These are phyloP conservation scores for Colletotrichum orbiculare DNA, from an alignment of 2,329 filamentous ascomycete genomes.

Conservation along the genomic window DNA sequence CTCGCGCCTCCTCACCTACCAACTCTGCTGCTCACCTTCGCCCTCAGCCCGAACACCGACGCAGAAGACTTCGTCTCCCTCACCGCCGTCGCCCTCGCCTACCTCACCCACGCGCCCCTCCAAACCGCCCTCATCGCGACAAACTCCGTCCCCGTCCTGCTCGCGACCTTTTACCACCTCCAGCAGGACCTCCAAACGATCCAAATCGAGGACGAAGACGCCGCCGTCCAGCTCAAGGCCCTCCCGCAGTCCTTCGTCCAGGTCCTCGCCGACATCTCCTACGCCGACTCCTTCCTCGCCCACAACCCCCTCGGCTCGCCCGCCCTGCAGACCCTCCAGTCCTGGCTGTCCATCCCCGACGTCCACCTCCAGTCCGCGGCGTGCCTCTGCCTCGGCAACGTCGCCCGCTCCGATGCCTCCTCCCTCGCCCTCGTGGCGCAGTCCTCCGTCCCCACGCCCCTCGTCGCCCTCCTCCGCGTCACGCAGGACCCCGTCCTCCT, in stretches of 20 bases:
- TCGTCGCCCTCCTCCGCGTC: slow-evolving; percentile 53
- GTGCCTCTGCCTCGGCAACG: slow-evolving; percentile 70
- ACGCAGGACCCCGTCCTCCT: slow-evolving; percentile 61
- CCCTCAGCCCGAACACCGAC: slow-evolving; percentile 56
- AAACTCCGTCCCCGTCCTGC: slow-evolving; percentile 54
- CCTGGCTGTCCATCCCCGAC: slow-evolving; percentile 58
- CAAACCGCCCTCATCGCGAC: slow-evolving; percentile 59
- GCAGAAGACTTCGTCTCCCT: slow-evolving; percentile 66
- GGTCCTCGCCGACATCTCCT: slow-evolving; percentile 63
- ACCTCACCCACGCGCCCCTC: slow-evolving; percentile 64
- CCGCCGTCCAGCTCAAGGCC: slow-evolving; percentile 55
- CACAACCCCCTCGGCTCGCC: slow-evolving; percentile 55
- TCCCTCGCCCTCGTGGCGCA: slow-evolving; percentile 61
- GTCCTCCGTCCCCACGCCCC: slow-evolving; percentile 53
- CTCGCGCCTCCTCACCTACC: slow-evolving; percentile 59
- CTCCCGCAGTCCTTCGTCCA: slow-evolving; percentile 63
- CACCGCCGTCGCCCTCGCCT: slow-evolving; percentile 63
- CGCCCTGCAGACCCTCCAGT: slow-evolving; percentile 54
- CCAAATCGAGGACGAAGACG: slow-evolving; percentile 58
- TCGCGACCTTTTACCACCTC: slow-evolving; percentile 60
- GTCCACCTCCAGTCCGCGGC: slow-evolving; percentile 64
- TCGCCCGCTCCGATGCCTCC: slow-evolving; percentile 67
- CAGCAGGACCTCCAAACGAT: slow-evolving; percentile 54
- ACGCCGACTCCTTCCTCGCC: slow-evolving; percentile 57
- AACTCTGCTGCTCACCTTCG: slow-evolving; percentile 61